These are phyloP conservation scores for Nidula niveotomentosa DNA, from an alignment of 1,284 basidiomycete species.

Conservation along the genomic window DNA sequence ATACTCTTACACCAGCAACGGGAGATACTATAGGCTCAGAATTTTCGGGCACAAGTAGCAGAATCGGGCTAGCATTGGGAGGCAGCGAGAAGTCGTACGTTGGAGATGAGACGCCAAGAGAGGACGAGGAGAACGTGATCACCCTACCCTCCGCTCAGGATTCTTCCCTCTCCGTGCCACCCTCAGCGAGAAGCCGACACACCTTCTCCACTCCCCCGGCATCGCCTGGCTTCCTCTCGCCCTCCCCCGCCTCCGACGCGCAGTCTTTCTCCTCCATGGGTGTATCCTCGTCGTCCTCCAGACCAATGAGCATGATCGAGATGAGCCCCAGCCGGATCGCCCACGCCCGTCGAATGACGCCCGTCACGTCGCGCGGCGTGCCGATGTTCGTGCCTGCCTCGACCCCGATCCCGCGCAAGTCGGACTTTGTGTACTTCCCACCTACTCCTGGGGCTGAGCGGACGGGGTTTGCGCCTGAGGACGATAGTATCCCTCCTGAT, in stretches of 20 bases:
- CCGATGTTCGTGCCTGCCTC: conserved; percentile 30
- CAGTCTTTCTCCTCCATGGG: conserved; percentile 16
- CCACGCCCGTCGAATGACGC: conserved; percentile 33
- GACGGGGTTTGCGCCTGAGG: conserved; percentile 21
- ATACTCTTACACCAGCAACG: too few relatives aligned
- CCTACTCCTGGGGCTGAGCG: conserved; percentile 26
- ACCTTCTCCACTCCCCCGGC: conserved; percentile 8
- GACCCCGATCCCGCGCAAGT: conserved; percentile 15
- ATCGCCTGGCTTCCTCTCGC: conserved; percentile 1
- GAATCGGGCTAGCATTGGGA: neutral
- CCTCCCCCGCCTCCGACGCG: conserved; percentile 10
- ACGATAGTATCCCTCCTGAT: neutral
- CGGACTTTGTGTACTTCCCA: conserved; percentile 29
- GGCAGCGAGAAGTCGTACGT: neutral
- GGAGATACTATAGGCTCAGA: too few relatives aligned
- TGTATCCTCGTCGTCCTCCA: conserved; percentile 12
- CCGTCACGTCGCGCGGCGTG: conserved; percentile 29
- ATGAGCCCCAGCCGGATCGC: conserved; percentile 29
- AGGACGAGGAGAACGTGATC: too few relatives aligned
- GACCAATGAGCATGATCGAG: conserved; percentile 36
- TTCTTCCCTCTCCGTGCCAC: neutral
- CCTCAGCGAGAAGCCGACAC: neutral
- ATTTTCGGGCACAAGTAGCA: too few relatives aligned
- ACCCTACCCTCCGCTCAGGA: neutral
- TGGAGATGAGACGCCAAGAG: neutral